Evolutionary conservation across 1,284 basidiomycete genomes (phyloP), one percentile per base, ranked within the genome.

Genomic region (Rhodotorula sp.): DNA sequence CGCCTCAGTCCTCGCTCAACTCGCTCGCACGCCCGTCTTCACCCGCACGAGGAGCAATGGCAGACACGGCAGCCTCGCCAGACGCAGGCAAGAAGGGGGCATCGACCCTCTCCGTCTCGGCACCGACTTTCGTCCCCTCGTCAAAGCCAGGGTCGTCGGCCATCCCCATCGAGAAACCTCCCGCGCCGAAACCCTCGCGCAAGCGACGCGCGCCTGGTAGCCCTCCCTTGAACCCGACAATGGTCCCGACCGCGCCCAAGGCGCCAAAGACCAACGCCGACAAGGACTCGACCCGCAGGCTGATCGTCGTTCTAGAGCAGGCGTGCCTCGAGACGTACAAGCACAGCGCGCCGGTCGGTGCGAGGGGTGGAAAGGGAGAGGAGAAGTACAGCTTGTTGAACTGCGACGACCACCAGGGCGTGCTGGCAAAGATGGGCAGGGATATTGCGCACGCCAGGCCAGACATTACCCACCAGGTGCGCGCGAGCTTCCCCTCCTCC

Each of bases 321-420:
- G 95, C 95, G 0, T 99, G 95, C 80, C 84, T 99, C 58, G 75
- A 99, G 83, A 92, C 93, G 4, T 99, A 98, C 83, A 87, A 92
- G 68, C 87, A 97, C 32, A 82, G 82, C 46, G 79, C 78, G 6
- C 77, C 76, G 24, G 73, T 76, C 17, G 81, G 81, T n/a, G 81
- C 80, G 9, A 80, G 81, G 73, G 82, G 81, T 56, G 78, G 79
- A 8, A 79, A 82, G 49, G 86, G 86, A 73, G 92, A 94, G 73
- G 92, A 93, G 74, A 97, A 98, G 83, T 98, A 98, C 81, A 94
- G 94, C 24, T 83, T 99, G 68, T 83, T 99, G 75, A 99, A 99
- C 82, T 99, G 96, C 82, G 95, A 99, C 81, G 95, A 99, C 77
- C 95, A 99, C 82, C 95, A 99, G 81, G 93, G 95, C 60, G 96